phyloP scores from a whole-genome alignment of 2,329 filamentous ascomycete genomes.

The Talaromyces pinophilus region DNA sequence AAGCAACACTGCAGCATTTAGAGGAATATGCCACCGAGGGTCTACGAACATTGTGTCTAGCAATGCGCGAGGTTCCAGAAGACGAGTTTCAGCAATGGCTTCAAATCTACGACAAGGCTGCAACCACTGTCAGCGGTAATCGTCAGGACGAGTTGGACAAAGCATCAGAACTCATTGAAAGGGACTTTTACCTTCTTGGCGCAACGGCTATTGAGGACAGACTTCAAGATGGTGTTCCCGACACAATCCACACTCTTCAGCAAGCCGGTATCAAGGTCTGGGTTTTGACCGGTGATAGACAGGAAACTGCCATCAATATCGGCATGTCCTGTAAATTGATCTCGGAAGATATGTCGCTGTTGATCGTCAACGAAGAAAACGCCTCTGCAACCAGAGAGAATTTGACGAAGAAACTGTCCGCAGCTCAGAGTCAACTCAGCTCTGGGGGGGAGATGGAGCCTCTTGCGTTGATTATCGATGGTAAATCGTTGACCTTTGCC shows the following conservation, averaged over 20 bases:
- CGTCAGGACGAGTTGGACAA: conserved; percentile 95
- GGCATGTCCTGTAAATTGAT: conserved; percentile 99
- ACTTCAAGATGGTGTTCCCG: conserved; percentile 93
- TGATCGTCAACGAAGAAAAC: conserved; percentile 92
- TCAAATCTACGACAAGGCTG: conserved; percentile 80
- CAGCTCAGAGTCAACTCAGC: conserved; percentile 79
- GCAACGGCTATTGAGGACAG: conserved; percentile 97
- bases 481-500: conserved; percentile 89
- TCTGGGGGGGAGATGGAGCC: conserved; percentile 65
- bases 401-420: conserved; percentile 88
- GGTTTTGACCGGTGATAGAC: conserved; percentile 95
- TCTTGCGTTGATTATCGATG: conserved; percentile 90
- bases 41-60: conserved; percentile 88
- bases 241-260: conserved; percentile 96
- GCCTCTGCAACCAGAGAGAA: conserved; percentile 80
- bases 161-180: conserved; percentile 92
- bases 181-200: conserved; percentile 84
- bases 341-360: conserved; percentile 96
- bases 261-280: conserved; percentile 97
- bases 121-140: conserved; percentile 87
- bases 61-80: conserved; percentile 90
- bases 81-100: conserved; percentile 86
- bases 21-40: conserved; percentile 98
- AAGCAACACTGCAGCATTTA: conserved; percentile 88
- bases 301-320: conserved; percentile 99